Evolutionary conservation across 495 filamentous ascomycete genomes (phyloP), one percentile per base, ranked within the genome.

Genomic region (Thozetella sp.): DNA sequence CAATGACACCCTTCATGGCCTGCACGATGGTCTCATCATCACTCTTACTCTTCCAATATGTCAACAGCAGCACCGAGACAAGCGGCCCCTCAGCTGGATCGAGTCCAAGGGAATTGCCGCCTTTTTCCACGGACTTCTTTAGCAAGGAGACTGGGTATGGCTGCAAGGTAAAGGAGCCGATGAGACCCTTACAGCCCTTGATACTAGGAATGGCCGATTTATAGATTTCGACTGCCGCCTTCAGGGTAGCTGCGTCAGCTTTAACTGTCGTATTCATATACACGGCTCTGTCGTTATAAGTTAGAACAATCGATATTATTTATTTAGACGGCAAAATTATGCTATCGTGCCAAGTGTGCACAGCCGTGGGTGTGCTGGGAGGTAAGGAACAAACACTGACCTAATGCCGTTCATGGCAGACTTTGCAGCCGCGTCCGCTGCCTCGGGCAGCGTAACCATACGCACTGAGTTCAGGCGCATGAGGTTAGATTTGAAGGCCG

Each of bases 61-160:
- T 22, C 2, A 63, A 40, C 11, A 68, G 51, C 13, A 61, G 24
- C 9, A 68, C 23, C 23, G 54, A 61, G 3, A 68, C 57, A 22
- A 65, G 15, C 1, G 66, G 59, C 0, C 59, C 67, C 37, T 55
- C 9, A 10, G 13, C 20, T 3, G 58, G 27, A n/a, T 57, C 13
- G 1, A 72, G 13, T 2, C 63, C 71, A n/a, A 75, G 54, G 1
- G 62, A 54, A 24, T 77, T 72, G 2, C 71, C 72, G n/a, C 70
- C 68, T 0, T 62, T 63, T 1, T 50, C 26, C 6, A 51, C 46
- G 0, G 65, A 53, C 10, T 40, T 52, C 13, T 56, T 52, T 17
- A 69, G 56, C 1, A 68, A 62, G 34, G 58, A 68, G 4, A 30
- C 34, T 2, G 69, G 51, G 19, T 75, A 64, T 1, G 72, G 63